These are phyloP conservation scores for Rhazya stricta DNA, from an alignment of 257 asterid genomes.

Conservation along the genomic window DNA sequence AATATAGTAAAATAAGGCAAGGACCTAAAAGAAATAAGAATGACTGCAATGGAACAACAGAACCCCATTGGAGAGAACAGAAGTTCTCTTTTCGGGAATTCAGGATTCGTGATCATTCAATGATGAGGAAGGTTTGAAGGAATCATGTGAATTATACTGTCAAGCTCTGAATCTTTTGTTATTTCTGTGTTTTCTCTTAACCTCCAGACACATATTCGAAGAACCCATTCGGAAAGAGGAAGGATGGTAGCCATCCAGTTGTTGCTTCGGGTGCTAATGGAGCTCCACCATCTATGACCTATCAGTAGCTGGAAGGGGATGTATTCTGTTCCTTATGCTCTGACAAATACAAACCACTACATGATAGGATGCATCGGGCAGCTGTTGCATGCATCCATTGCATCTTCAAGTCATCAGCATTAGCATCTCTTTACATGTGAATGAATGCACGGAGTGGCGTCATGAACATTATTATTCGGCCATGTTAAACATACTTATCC, in stretches of 20 bases:
- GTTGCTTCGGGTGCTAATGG: conserved; percentile 54
- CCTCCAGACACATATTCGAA: conserved; percentile 79
- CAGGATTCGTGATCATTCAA: not conserved
- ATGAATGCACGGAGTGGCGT: conserved; percentile 35
- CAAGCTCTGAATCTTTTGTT: not conserved
- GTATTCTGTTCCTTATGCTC: conserved; percentile 68
- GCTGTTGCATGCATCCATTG: conserved; percentile 89
- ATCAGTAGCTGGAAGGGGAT: conserved; percentile 89
- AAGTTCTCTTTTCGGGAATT: not conserved
- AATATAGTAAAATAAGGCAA: not conserved
- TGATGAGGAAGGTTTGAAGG: not conserved
- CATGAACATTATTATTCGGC: conserved; percentile 38
- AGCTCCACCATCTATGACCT: conserved; percentile 54
- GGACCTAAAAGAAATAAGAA: not conserved
- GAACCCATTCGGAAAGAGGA: conserved; percentile 94
- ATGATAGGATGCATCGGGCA: conserved; percentile 90
- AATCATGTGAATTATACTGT: not conserved
- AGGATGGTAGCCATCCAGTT: conserved; percentile 49
- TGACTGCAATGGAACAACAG: not conserved
- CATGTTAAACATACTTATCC: conserved; percentile 29
- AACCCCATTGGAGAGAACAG: not conserved
- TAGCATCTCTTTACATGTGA: conserved; percentile 45
- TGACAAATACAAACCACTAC: conserved; percentile 54
- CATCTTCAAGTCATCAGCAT: conserved; percentile 71
- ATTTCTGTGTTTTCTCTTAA: conserved; percentile 47